Base-by-base conservation (phyloP, 2,329 filamentous ascomycete genomes). In the Moelleriella libera region DNA sequence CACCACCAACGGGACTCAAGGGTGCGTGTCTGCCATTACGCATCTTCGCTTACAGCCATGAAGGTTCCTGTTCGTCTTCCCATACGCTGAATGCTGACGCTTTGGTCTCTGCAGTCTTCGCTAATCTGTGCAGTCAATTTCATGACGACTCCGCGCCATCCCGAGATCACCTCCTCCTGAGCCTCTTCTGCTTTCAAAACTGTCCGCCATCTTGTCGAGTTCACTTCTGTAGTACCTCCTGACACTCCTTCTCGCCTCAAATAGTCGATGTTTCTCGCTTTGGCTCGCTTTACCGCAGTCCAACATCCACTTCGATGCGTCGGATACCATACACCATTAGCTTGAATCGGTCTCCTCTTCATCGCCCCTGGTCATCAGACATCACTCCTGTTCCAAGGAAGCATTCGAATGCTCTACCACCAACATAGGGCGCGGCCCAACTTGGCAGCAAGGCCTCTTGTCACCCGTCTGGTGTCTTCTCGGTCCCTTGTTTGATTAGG, bases 401-500 rank as follows among this genome's bases (percentile, higher is more conserved):
- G 52, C 52, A 56, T 47, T 63, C 64, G 64, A 57, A 67, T 67
- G 64, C 63, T 53, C 55, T 56, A 54, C 57, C 50, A 56, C 56
- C 55, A 53, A 53, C 52, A 48, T 50, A 60, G 64, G 63, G 61
- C 62, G 57, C 58, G 60, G 64, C 66, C 63, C 62, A 62, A 56
- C 54, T 55, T 57, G 64, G 60, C 61, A 63, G 63, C 58, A 61
- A 57, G 56, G 54, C 58, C 54, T 53, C 54, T 55, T 50, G 58
- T 55, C 53, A 53, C 56, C 58, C 59, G 60, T 56, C 60, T 59
- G 59, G 53, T 56, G 58, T 57, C 51, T 59, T 59, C 55, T 58
- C 58, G 51, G 56, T 50, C 44, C 49, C 56, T 51, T 56, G 58
- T 50, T 57, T 61, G 47, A 58, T 59, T 55, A 55, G 55, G 52